Evolutionary conservation across 1,284 basidiomycete genomes (phyloP).

Genomic region (Cutaneotrichosporon curvatum): DNA sequence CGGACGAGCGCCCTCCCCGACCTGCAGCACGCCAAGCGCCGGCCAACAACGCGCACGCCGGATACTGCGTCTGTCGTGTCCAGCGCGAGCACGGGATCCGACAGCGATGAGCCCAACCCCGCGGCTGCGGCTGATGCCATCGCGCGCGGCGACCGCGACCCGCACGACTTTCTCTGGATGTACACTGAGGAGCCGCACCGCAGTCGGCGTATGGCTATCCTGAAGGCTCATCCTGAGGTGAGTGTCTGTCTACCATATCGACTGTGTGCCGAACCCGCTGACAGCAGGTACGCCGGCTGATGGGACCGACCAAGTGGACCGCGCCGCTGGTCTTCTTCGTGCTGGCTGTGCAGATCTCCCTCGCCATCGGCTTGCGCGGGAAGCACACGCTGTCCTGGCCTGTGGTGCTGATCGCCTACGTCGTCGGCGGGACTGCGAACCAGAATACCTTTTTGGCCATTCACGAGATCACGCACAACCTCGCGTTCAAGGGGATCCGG

Average conservation of each 20-base stretch:
- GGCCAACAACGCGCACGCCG: not conserved
- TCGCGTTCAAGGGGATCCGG: conserved; percentile 77
- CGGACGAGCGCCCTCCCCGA: too few relatives aligned
- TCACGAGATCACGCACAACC: conserved; percentile 97
- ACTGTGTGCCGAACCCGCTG: not conserved
- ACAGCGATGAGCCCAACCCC: conserved; percentile 3
- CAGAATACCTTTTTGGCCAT: conserved; percentile 97
- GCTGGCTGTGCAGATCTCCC: conserved; percentile 64
- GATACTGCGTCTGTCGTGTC: not conserved
- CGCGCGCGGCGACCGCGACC: conserved; percentile 12
- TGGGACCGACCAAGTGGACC: conserved; percentile 88
- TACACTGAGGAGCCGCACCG: conserved; percentile 97
- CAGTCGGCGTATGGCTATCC: conserved; percentile 73
- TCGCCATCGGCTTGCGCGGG: conserved; percentile 61
- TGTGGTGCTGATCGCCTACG: conserved; percentile 75
- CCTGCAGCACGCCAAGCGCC: not conserved
- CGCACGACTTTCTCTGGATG: conserved; percentile 78
- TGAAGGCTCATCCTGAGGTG: conserved; percentile 91
- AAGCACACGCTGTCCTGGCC: conserved; percentile 60
- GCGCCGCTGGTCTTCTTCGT: conserved; percentile 79
- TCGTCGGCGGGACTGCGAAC: conserved; percentile 87
- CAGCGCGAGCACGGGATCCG: not conserved
- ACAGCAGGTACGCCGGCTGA: conserved; percentile 74
- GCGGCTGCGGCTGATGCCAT: conserved; percentile 2
- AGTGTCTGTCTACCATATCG: conserved; percentile 9